Evolutionary conservation across 169 alveolate species (phyloP).

Genomic region (Cryptosporidium parvum): DNA sequence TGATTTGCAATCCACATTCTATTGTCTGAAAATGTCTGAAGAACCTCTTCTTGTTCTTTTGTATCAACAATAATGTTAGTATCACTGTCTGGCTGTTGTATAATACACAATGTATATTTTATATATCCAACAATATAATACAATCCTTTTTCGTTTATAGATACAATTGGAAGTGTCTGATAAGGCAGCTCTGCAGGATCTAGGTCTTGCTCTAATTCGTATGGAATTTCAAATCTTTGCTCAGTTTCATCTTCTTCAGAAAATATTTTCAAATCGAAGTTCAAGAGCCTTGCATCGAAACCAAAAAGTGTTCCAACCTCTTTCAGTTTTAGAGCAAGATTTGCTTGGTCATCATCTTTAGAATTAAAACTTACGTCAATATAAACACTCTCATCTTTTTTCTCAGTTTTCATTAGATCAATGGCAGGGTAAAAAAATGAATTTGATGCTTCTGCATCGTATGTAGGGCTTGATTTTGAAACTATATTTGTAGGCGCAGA

Average conservation of each 20-base stretch:
- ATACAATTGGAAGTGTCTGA: conserved; percentile 86
- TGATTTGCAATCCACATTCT: conserved; percentile 76
- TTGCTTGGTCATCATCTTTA: conserved; percentile 66
- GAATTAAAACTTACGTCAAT: conserved; percentile 31
- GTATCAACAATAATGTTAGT: conserved; percentile 26
- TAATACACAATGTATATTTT: conserved; percentile 85
- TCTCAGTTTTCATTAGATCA: conserved; percentile 58
- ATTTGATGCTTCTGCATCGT: conserved; percentile 59
- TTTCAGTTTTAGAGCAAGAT: conserved; percentile 58
- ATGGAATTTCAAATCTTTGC: conserved; percentile 87
- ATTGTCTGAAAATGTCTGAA: conserved; percentile 57
- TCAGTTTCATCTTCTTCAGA: conserved; percentile 73
- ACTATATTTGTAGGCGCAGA: conserved; percentile 56
- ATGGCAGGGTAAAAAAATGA: conserved; percentile 61
- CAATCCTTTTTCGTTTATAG: conserved; percentile 88
- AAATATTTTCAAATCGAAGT: conserved; percentile 59
- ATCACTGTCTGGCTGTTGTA: conserved; percentile 71
- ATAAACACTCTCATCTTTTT: conserved; percentile 6
- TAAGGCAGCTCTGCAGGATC: conserved; percentile 87
- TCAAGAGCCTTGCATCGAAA: conserved; percentile 68
- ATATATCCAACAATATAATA: conserved; percentile 90
- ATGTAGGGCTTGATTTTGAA: conserved; percentile 40
- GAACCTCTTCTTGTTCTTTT: conserved; percentile 46
- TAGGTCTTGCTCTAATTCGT: conserved; percentile 88
- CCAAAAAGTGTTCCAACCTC: conserved; percentile 65